Evolutionary conservation across 805 yeast species (phyloP), one percentile per base, ranked within the genome.

Genomic region (Cyberlindnera maritima): DNA sequence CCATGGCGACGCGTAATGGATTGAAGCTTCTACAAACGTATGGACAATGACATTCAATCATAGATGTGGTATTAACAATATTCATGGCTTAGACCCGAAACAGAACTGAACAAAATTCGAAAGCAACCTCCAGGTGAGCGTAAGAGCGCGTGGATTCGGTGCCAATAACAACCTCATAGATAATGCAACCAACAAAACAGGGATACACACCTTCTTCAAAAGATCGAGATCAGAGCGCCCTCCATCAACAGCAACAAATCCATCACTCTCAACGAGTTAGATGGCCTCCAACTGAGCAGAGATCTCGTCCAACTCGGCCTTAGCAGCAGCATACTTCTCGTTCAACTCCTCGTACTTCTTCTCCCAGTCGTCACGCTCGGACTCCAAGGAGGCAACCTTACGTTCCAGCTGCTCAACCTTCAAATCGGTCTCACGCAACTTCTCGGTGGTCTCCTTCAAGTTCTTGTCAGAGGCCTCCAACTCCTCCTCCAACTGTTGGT

Each of bases 381-480:
- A 74, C 75, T 92, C 98, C 65, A 91, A 78, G 32, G 96, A 88
- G 50, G 88, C 78, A 49, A 92, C 96, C 74, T 86, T 89, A 75
- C 96, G 88, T 74, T 90, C 96, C 69, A 89, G 79, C 70, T 89
- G 96, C 74, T 94, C 99, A 57, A 94, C 92, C 75, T 89, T 89
- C 74, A 94, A 81, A 66, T 94, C 99, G 48, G 96, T 83, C 67
- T 89, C 96, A 71, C 97, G 88, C 69, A 92, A 79, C 75, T 90
- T 91, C 64, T 85, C 89, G 54, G 96, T 89, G 56, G 97, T 87
- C 70, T 88, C 95, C 73, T 89, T 87, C 77, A 90, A 78, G 76
- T 88, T 86, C 67, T 82, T 80, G 69, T 92, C 97, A 52, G 95
- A 84, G 62, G 79, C 85, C 74, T 91, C 98, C 66, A 91, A 76